Evolutionary conservation across 2,329 filamentous ascomycete species (phyloP).

Genomic region (Colletotrichum brevisporum): DNA sequence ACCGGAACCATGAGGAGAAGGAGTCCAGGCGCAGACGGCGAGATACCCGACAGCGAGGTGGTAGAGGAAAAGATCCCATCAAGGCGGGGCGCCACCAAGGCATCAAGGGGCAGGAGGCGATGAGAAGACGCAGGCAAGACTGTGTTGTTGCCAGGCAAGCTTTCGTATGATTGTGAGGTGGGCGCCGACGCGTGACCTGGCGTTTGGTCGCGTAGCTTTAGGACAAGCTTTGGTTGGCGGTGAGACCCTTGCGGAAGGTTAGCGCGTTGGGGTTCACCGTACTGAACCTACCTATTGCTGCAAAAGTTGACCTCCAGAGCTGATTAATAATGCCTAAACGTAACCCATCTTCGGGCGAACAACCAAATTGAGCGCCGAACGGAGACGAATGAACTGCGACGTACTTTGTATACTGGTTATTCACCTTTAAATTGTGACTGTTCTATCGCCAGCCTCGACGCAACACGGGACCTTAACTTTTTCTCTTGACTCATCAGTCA

Average conservation of each 20-base stretch:
- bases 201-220: constrained; percentile 34
- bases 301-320: too few species aligned
- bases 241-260: constrained; percentile 14
- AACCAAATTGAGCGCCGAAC: too few species aligned
- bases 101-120: constrained; percentile 33
- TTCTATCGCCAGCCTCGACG: background rate
- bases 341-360: too few species aligned
- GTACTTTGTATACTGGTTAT: too few species aligned
- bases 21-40: constrained; percentile 81
- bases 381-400: too few species aligned
- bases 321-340: too few species aligned
- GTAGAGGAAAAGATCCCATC: constrained; percentile 55
- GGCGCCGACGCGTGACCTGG: constrained; percentile 25
- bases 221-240: constrained; percentile 35
- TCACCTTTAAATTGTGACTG: too few species aligned
- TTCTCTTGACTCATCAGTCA: constrained; percentile 10
- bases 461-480: background rate
- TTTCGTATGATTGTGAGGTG: background rate
- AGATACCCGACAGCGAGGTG: constrained; percentile 69
- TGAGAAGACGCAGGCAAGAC: constrained; percentile 2
- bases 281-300: background rate
- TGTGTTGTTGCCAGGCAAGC: background rate
- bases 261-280: constrained; percentile 22
- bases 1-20: constrained; percentile 89
- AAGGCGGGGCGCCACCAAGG: constrained; percentile 55